phyloP scores from a whole-genome alignment of 495 filamentous ascomycete species.

The Penicillium alfredii region DNA sequence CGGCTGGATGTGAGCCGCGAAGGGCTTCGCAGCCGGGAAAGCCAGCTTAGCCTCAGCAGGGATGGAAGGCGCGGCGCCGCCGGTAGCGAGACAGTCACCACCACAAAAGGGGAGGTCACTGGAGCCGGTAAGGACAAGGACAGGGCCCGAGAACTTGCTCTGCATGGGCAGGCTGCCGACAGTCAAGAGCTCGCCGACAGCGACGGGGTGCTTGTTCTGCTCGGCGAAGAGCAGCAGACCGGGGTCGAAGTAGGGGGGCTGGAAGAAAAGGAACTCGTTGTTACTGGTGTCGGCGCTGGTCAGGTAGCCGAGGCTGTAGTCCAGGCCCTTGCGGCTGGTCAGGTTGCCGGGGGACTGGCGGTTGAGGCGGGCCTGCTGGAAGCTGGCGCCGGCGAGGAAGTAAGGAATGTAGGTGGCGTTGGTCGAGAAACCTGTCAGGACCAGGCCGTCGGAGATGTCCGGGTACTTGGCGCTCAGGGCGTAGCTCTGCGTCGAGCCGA shows the following conservation, averaged over 20 bases:
- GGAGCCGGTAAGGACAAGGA: slow-evolving; percentile 42
- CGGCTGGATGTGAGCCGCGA: slow-evolving; percentile 42
- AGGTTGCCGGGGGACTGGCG: slow-evolving; percentile 34
- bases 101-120: slow-evolving; percentile 49
- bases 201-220: slow-evolving; percentile 42
- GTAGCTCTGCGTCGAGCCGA: slow-evolving; percentile 38
- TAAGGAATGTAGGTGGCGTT: slow-evolving; percentile 27
- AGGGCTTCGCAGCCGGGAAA: slow-evolving; percentile 40
- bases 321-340: slow-evolving; percentile 4
- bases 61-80: slow-evolving; percentile 30
- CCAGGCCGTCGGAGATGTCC: slow-evolving; percentile 46
- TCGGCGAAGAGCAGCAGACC: slow-evolving; percentile 35
- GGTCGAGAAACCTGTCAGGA: slow-evolving; percentile 52
- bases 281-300: slow-evolving; percentile 30
- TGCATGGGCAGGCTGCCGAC: slow-evolving; percentile 18
- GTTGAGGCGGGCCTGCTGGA: slow-evolving; percentile 41
- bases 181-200: slow-evolving; percentile 46
- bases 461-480: slow-evolving; percentile 44
- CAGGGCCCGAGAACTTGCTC: slow-evolving; percentile 40
- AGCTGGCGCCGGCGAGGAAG: slow-evolving; percentile 40
- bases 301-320: slow-evolving; percentile 41
- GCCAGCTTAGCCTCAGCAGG: slow-evolving; percentile 23
- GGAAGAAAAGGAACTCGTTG: slow-evolving; percentile 42
- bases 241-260: slow-evolving; percentile 41
- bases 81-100: slow-evolving; percentile 42